Conservation (phyloP, 2,329 filamentous ascomycete genomes). For the Hymenotorrendiella dingleyae region DNA sequence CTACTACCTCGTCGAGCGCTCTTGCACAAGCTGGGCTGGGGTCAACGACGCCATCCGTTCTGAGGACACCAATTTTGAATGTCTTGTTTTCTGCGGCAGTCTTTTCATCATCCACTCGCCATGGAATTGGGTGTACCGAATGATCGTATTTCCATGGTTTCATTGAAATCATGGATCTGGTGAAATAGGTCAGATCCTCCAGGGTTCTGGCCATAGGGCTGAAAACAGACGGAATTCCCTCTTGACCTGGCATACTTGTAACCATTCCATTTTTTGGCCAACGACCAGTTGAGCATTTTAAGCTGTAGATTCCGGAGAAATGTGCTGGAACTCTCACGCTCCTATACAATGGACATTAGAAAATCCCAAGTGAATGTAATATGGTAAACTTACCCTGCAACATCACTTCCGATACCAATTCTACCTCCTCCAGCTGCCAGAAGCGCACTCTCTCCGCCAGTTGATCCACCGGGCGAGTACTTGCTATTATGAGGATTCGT, state of each 20-base stretch:
- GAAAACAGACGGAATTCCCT: slow-evolving; percentile 83
- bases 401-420: slow-evolving; percentile 73
- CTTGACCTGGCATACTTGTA: slow-evolving; percentile 89
- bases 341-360: slow-evolving; percentile 45
- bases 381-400: slow-evolving; percentile 11
- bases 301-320: slow-evolving; percentile 81
- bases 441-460: slow-evolving; percentile 64
- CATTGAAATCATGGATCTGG: slow-evolving; percentile 69
- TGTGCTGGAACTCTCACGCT: slow-evolving; percentile 83
- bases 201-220: slow-evolving; percentile 88
- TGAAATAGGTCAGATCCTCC: slow-evolving; percentile 79
- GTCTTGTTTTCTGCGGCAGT: slow-evolving; percentile 56
- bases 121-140: slow-evolving; percentile 76
- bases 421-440: slow-evolving; percentile 73
- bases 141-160: slow-evolving; percentile 86
- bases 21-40: slow-evolving; percentile 79
- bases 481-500: slow-evolving; percentile 77
- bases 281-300: slow-evolving; percentile 81
- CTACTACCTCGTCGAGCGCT: slow-evolving; percentile 64
- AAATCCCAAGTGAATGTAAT: background rate
- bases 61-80: slow-evolving; percentile 69
- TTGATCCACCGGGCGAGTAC: slow-evolving; percentile 85
- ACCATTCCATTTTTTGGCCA: slow-evolving; percentile 82
- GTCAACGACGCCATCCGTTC: slow-evolving; percentile 76
- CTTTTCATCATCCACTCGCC: slow-evolving; percentile 57